These are phyloP conservation scores for Neoboletus subvelutipes DNA, from an alignment of 768 basidiomycete genomes.

Conservation along the genomic window DNA sequence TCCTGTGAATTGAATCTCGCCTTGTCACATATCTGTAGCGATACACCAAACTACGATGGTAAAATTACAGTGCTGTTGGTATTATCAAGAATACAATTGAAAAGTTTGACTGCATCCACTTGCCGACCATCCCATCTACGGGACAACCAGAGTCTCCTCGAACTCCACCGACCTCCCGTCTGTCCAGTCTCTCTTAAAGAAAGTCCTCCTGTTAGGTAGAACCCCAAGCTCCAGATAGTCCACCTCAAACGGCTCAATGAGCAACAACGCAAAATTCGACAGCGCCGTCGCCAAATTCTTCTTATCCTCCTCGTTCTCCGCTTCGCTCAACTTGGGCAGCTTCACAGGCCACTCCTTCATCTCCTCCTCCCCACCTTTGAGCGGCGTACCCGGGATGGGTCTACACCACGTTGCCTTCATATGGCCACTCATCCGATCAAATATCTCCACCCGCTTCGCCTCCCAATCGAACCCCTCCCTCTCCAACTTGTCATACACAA, in stretches of 20 bases:
- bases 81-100: background rate
- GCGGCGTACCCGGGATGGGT: slow-evolving; percentile 58
- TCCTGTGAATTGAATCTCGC: background rate
- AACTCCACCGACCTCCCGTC: slow-evolving; percentile 42
- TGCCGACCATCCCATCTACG: slow-evolving; percentile 34
- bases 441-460: slow-evolving; percentile 55
- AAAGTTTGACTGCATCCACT: background rate
- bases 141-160: slow-evolving; percentile 62
- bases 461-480: slow-evolving; percentile 57
- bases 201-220: slow-evolving; percentile 56
- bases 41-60: background rate
- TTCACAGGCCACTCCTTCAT: slow-evolving; percentile 59
- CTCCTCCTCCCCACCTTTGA: slow-evolving; percentile 54
- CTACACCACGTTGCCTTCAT: slow-evolving; percentile 75
- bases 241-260: slow-evolving; percentile 68
- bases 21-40: background rate
- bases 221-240: slow-evolving; percentile 66
- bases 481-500: slow-evolving; percentile 35
- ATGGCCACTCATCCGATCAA: slow-evolving; percentile 53
- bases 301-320: slow-evolving; percentile 44
- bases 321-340: slow-evolving; percentile 49
- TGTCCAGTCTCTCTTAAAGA: slow-evolving; percentile 44
- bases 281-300: slow-evolving; percentile 53
- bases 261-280: slow-evolving; percentile 65
- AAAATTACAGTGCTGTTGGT: background rate